Conservation (phyloP, 2,329 filamentous ascomycete species). For the Cercospora sojina region DNA sequence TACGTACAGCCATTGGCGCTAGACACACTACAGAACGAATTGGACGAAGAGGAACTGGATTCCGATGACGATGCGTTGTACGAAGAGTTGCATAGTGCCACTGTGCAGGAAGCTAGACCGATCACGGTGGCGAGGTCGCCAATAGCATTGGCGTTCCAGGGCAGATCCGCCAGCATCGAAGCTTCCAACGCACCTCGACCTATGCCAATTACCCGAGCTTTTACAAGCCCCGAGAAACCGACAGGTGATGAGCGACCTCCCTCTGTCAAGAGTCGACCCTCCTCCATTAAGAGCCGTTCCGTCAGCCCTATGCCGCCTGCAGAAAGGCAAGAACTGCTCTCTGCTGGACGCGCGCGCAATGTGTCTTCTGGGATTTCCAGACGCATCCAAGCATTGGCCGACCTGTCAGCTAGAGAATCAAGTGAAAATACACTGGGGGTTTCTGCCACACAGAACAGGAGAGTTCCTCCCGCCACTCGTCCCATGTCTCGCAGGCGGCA, state of each 20-base stretch:
- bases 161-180: constrained; percentile 35
- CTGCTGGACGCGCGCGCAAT: constrained; percentile 60
- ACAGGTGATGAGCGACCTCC: constrained; percentile 1
- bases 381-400: constrained; percentile 89
- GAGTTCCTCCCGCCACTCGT: constrained; percentile 22
- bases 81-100: constrained; percentile 80
- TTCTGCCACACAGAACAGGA: constrained; percentile 17
- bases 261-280: neutral
- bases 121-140: constrained; percentile 74
- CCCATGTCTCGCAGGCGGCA: constrained; percentile 25
- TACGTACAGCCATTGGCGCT: constrained; percentile 43
- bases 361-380: constrained; percentile 90
- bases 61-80: constrained; percentile 66
- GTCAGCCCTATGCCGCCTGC: constrained; percentile 12
- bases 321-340: constrained; percentile 37
- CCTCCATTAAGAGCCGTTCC: neutral
- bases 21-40: constrained; percentile 41
- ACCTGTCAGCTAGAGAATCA: constrained; percentile 50
- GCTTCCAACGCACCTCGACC: constrained; percentile 26
- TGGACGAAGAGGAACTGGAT: constrained; percentile 48
- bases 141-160: constrained; percentile 49
- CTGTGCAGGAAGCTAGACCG: constrained; percentile 77
- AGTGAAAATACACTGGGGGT: constrained; percentile 22
- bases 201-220: constrained; percentile 28
- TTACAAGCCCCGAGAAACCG: constrained; percentile 14